Percentiles rank a stretch among this genome's conserved stretches.
Evolutionary conservation across 352 stramenopile genomes (phyloP).

Genomic region (Globisporangium irregulare): DNA sequence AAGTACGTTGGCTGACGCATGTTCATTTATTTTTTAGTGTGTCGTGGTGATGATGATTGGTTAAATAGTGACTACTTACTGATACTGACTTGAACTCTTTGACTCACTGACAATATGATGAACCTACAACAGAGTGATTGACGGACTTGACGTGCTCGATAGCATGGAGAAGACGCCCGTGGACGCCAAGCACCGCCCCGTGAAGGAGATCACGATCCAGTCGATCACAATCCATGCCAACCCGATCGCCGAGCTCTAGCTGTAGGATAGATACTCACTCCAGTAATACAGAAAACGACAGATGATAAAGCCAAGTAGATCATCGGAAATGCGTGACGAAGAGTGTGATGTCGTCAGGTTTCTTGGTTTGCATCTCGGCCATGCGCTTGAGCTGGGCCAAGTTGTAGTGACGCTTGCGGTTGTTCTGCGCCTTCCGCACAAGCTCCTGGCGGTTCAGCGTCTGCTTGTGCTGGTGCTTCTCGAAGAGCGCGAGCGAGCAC

Average conservation of each 20-base stretch:
- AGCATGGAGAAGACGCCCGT: slow-evolving; percentile 94
- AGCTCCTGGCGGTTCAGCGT: slow-evolving; percentile 56
- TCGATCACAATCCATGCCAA: slow-evolving; percentile 92
- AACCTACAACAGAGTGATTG: slow-evolving; percentile 71
- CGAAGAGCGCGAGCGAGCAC: slow-evolving; percentile 41
- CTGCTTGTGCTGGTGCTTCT: slow-evolving; percentile 50
- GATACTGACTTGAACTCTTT: neutral
- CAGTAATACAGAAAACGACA: neutral
- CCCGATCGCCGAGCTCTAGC: slow-evolving; percentile 78
- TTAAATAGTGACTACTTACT: neutral
- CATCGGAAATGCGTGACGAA: slow-evolving; percentile 58
- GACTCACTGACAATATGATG: neutral
- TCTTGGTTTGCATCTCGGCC: slow-evolving; percentile 71
- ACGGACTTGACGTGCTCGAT: slow-evolving; percentile 97
- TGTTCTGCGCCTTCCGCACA: slow-evolving; percentile 31
- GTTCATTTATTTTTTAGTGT: neutral
- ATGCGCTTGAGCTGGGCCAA: slow-evolving; percentile 69
- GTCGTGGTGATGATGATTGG: neutral
- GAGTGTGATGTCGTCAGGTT: slow-evolving; percentile 79
- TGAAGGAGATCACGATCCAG: slow-evolving; percentile 89
- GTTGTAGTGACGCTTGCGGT: slow-evolving; percentile 65
- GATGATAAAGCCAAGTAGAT: neutral
- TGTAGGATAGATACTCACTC: neutral
- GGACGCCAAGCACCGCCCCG: slow-evolving; percentile 86
- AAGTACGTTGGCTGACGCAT: slow-evolving; percentile 51